Conservation (phyloP, 306 rosid genomes). For the Alnus rubra region DNA sequence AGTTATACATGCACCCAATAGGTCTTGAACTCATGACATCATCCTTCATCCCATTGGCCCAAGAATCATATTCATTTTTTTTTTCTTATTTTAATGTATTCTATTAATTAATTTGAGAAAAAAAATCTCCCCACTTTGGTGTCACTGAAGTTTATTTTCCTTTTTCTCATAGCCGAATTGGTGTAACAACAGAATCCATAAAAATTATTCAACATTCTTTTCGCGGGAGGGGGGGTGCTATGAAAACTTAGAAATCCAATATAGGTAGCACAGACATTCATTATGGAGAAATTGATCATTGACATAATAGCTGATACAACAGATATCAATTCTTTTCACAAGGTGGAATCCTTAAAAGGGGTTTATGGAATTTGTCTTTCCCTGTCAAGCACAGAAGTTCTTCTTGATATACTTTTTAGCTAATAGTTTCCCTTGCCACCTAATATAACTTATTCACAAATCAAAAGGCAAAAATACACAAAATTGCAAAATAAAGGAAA, state of each 20-base stretch:
- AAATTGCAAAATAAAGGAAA: conserved; percentile 6
- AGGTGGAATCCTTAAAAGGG: background rate
- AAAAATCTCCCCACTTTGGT: background rate
- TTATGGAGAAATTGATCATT: background rate
- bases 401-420: background rate
- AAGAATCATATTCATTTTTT: background rate
- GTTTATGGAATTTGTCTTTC: background rate
- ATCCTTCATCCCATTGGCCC: background rate
- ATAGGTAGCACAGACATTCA: background rate
- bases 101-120: background rate
- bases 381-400: background rate
- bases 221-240: too few relatives aligned
- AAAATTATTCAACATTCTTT: background rate
- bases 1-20: background rate
- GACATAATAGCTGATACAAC: background rate
- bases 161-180: background rate
- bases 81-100: background rate
- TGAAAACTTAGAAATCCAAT: background rate
- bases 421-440: background rate
- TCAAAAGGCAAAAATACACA: conserved; percentile 10
- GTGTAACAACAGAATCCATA: background rate
- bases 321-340: background rate
- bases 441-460: background rate
- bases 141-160: background rate
- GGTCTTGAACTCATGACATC: background rate